Percentiles rank a stretch among this genome's conserved stretches.
Evolutionary conservation across 495 filamentous ascomycete species (phyloP).

Genomic region (Letharia columbiana): DNA sequence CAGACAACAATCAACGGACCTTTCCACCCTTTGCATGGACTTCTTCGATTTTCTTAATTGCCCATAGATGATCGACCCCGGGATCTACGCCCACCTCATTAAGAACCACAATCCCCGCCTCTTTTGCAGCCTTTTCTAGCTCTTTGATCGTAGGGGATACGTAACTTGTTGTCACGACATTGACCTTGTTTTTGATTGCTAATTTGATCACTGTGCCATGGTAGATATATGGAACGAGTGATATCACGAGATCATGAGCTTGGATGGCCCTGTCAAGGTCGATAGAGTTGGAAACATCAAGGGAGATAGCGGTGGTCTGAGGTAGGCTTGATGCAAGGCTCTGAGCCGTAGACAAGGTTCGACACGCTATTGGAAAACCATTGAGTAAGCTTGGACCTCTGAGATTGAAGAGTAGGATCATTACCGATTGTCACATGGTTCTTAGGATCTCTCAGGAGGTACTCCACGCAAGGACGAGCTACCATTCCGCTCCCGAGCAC

Average conservation of each 20-base stretch:
- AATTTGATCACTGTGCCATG: slow-evolving; percentile 86
- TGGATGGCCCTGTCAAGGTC: slow-evolving; percentile 4
- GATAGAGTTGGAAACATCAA: slow-evolving; percentile 6
- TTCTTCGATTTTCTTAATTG: slow-evolving; percentile 81
- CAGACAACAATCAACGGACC: slow-evolving; percentile 35
- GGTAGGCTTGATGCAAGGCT: not conserved
- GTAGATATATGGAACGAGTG: slow-evolving; percentile 88
- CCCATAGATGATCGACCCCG: slow-evolving; percentile 72
- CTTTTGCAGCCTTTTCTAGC: slow-evolving; percentile 73
- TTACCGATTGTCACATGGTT: slow-evolving; percentile 10
- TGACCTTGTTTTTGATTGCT: slow-evolving; percentile 83
- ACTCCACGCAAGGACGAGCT: slow-evolving; percentile 10
- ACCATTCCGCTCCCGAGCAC: slow-evolving; percentile 15
- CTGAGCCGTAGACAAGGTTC: slow-evolving; percentile 7
- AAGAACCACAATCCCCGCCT: slow-evolving; percentile 93
- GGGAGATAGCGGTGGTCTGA: slow-evolving; percentile 2
- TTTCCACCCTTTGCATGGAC: slow-evolving; percentile 75
- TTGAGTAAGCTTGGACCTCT: not conserved
- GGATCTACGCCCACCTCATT: slow-evolving; percentile 76
- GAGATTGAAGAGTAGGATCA: not conserved
- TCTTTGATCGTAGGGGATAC: slow-evolving; percentile 88
- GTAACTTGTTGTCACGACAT: slow-evolving; percentile 96
- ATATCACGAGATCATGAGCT: slow-evolving; percentile 13
- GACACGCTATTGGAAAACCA: not conserved
- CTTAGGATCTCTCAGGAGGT: not conserved